phyloP scores from a whole-genome alignment of 2,329 filamentous ascomycete genomes.

The Helotiales sp. region DNA sequence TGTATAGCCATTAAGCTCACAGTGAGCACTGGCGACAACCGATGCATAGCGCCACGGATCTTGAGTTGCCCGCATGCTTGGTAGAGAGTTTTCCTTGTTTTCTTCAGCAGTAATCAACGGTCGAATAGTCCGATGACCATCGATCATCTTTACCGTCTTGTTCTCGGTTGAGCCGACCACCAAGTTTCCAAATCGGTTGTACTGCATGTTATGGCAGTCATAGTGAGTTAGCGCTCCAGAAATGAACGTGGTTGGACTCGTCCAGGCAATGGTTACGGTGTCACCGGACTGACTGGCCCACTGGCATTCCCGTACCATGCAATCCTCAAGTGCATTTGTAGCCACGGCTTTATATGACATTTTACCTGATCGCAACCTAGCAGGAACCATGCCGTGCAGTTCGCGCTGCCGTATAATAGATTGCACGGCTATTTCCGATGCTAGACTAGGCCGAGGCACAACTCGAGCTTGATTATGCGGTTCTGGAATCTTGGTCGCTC shows the following conservation, averaged over 20 bases:
- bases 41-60: slow-evolving; percentile 65
- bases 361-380: slow-evolving; percentile 16
- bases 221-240: slow-evolving; percentile 64
- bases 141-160: slow-evolving; percentile 49
- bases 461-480: not conserved
- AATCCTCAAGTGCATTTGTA: slow-evolving; percentile 46
- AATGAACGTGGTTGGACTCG: slow-evolving; percentile 52
- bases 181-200: slow-evolving; percentile 65
- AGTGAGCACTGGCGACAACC: slow-evolving; percentile 61
- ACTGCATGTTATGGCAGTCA: slow-evolving; percentile 63
- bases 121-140: slow-evolving; percentile 58
- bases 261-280: slow-evolving; percentile 58
- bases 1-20: slow-evolving; percentile 43
- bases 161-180: slow-evolving; percentile 50
- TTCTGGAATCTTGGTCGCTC: not conserved
- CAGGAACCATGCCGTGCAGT: slow-evolving; percentile 22
- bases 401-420: slow-evolving; percentile 26
- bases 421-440: not conserved
- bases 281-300: slow-evolving; percentile 64
- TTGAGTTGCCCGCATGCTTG: slow-evolving; percentile 58
- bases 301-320: slow-evolving; percentile 49
- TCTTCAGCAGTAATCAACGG: slow-evolving; percentile 44
- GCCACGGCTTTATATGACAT: slow-evolving; percentile 24
- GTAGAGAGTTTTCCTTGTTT: slow-evolving; percentile 54
- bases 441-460: not conserved